A percentile compares a stretch with the other conserved stretches of the same genome.
phyloP scores from a whole-genome alignment of 257 asterid genomes.

The Przewalskia tangutica region DNA sequence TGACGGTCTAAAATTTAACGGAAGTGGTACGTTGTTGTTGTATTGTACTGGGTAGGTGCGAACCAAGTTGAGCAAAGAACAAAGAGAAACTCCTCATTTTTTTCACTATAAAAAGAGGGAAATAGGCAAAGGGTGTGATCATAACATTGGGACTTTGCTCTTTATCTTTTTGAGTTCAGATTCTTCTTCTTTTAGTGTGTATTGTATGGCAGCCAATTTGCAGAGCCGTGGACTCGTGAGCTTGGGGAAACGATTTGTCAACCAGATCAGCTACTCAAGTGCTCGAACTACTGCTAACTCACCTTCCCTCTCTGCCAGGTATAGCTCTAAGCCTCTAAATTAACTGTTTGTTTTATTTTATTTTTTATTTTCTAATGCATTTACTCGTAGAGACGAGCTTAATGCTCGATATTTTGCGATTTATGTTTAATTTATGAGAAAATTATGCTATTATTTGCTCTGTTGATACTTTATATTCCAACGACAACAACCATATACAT shows the following conservation, averaged over 20 bases:
- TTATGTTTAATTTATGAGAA: neutral
- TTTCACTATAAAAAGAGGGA: neutral
- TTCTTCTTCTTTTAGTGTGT: neutral
- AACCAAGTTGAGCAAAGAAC: neutral
- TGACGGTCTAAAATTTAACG: constrained; percentile 14
- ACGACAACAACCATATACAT: no score
- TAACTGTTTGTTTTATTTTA: neutral
- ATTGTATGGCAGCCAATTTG: constrained; percentile 61
- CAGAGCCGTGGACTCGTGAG: constrained; percentile 32
- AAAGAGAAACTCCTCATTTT: neutral
- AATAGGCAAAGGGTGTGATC: neutral
- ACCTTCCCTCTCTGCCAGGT: constrained; percentile 29
- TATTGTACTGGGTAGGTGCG: constrained; percentile 15
- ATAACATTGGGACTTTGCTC: neutral
- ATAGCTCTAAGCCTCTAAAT: neutral
- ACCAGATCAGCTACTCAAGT: constrained; percentile 23
- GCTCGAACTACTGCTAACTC: neutral
- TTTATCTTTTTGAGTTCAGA: constrained; percentile 1
- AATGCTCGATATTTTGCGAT: neutral
- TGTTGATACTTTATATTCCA: no score
- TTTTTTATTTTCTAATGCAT: neutral
- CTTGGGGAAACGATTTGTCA: constrained; percentile 36
- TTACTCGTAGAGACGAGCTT: neutral
- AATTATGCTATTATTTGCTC: no score
- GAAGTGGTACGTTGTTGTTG: neutral